A percentile compares a stretch with the other conserved stretches of the same genome.
Conservation (phyloP, 2,329 filamentous ascomycete genomes). For the Penicillium nordicum region DNA sequence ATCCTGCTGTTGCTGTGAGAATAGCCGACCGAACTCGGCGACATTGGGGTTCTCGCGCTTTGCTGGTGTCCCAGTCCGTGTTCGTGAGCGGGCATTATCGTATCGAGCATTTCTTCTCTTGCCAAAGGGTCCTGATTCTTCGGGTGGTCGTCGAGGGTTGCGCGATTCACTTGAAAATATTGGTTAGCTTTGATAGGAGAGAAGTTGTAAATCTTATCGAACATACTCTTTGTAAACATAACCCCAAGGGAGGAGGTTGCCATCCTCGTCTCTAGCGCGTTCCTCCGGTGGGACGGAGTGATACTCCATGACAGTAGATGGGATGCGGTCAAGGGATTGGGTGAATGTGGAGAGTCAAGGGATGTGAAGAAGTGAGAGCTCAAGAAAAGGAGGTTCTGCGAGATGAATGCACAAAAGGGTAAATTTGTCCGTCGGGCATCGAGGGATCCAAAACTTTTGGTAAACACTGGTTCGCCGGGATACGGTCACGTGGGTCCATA, state of each 20-base stretch:
- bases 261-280: constrained; percentile 57
- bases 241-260: constrained; percentile 60
- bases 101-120: constrained; percentile 48
- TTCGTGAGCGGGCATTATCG: constrained; percentile 47
- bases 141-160: constrained; percentile 52
- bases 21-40: constrained; percentile 46
- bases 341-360: not conserved
- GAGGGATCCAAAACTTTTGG: constrained; percentile 14
- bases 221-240: constrained; percentile 61
- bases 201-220: not conserved
- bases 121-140: constrained; percentile 63
- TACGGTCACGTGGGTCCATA: constrained; percentile 21
- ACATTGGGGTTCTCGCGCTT: constrained; percentile 55
- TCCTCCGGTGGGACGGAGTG: constrained; percentile 63
- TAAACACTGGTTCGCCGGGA: constrained; percentile 26
- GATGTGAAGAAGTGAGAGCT: not conserved
- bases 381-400: not conserved
- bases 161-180: constrained; percentile 40
- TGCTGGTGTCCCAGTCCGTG: constrained; percentile 57
- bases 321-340: not conserved
- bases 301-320: constrained; percentile 53
- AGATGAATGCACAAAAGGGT: not conserved
- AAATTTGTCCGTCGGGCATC: not conserved
- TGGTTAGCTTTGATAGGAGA: not conserved
- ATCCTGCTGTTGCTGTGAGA: constrained; percentile 45